phyloP scores from a whole-genome alignment of 73 alveolate genomes.

The Paraurostyla sp. region DNA sequence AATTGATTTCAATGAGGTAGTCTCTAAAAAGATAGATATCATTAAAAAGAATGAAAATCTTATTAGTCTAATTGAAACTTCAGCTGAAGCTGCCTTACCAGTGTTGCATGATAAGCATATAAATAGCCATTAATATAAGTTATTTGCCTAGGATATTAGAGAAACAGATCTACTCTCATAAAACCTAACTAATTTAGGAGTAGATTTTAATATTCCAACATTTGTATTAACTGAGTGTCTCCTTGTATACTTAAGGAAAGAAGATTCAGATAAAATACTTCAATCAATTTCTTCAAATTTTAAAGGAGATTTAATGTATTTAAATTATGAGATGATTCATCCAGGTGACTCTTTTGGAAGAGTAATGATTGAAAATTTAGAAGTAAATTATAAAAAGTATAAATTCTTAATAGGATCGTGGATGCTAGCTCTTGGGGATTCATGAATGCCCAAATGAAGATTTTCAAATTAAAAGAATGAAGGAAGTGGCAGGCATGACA shows the following conservation, averaged over 20 bases:
- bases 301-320: conserved; percentile 63
- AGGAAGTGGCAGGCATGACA: conserved; percentile 77
- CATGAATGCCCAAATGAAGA: conserved; percentile 86
- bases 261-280: conserved; percentile 79
- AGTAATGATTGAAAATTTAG: conserved; percentile 94
- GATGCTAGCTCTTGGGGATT: conserved; percentile 88
- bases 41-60: conserved; percentile 33
- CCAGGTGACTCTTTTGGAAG: conserved; percentile 96
- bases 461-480: conserved; percentile 83
- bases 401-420: conserved; percentile 68
- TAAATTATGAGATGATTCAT: conserved; percentile 94
- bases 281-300: conserved; percentile 72
- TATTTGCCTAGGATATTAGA: conserved; percentile 71
- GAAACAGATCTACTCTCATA: conserved; percentile 35
- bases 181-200: conserved; percentile 52
- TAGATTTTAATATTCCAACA: conserved; percentile 79
- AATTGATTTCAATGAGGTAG: conserved; percentile 68
- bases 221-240: conserved; percentile 93
- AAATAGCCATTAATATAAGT: conserved; percentile 25
- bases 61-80: not conserved
- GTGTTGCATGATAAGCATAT: conserved; percentile 25
- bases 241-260: conserved; percentile 85
- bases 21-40: conserved; percentile 60
- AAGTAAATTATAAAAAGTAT: conserved; percentile 57
- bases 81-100: not conserved